Base-by-base conservation (phyloP, 306 rosid species). In the Prunus armeniaca region DNA sequence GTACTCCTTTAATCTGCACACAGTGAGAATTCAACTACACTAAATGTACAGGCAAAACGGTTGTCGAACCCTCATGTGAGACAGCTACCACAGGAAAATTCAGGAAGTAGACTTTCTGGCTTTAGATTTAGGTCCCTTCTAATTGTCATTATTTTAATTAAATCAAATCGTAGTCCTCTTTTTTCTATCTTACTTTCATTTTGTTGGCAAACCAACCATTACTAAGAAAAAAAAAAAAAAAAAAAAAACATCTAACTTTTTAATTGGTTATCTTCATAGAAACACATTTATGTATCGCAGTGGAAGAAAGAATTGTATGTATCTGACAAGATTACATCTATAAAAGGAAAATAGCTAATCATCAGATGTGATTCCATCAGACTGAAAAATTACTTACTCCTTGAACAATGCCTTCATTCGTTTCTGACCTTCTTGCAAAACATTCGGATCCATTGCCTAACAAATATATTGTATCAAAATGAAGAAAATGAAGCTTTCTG, bases 341-440 rank as follows among this genome's bases (percentile, higher is more conserved):
- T 24, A 58, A 58, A 57, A 22, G 2, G 66, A 71, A 12, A 54
- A 25, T 14, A 20, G 6, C 20, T 71, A 28, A 38, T n/a, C 14
- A 65, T 51, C 50, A 52, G 38, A 20, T 13, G 54, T 56, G 55
- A 41, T 34, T 56, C 38, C 34, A 38, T 72, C 43, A 43, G 12
- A 73, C 15, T 63, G 22, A 30, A 41, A 24, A 14, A 15, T 15
- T 12, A 72, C 76, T 57, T 58, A 58, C 76, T 73, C 76, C 0
- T 73, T 15, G 76, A 58, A 73, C 76, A 73, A 73, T 58, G 55
- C 67, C 76, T 57, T 43, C 67, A 73, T 18, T 58, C 76, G 67
- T 58, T 27, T 73, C 45, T 58, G 67, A 58, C 67, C 56, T 45
- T 73, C 76, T 73, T 30, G 20, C 47, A 73, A 41, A 73, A 24